Evolutionary conservation across 768 basidiomycete species (phyloP).

Genomic region (Kwoniella europaea): DNA sequence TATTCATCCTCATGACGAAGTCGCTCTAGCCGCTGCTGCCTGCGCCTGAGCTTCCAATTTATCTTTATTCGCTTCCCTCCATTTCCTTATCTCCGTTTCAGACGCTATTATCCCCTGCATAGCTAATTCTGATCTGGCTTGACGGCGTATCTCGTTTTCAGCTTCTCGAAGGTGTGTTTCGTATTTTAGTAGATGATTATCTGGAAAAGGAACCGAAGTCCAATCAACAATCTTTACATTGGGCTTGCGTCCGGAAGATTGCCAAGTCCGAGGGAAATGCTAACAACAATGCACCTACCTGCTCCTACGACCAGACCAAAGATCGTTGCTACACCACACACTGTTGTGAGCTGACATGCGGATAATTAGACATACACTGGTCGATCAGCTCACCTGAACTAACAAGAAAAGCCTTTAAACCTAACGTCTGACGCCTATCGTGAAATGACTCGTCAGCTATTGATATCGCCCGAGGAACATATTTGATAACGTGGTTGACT

Average conservation of each 20-base stretch:
- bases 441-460: neutral
- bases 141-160: slow-evolving; percentile 72
- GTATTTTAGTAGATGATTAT: slow-evolving; percentile 73
- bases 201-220: slow-evolving; percentile 56
- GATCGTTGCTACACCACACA: slow-evolving; percentile 62
- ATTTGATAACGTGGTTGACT: neutral
- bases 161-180: slow-evolving; percentile 70
- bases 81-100: slow-evolving; percentile 80
- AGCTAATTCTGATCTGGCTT: slow-evolving; percentile 76
- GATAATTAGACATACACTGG: too few species aligned
- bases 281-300: slow-evolving; percentile 16
- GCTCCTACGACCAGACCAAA: slow-evolving; percentile 73
- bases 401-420: slow-evolving; percentile 79
- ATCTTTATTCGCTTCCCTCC: slow-evolving; percentile 66
- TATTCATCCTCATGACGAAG: neutral
- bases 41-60: slow-evolving; percentile 27
- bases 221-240: too few species aligned
- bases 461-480: neutral
- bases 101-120: slow-evolving; percentile 76
- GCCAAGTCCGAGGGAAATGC: too few species aligned
- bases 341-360: slow-evolving; percentile 1
- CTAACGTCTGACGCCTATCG: slow-evolving; percentile 73
- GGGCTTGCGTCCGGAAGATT: too few species aligned
- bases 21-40: slow-evolving; percentile 1
- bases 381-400: slow-evolving; percentile 71